Evolutionary conservation across 805 yeast genomes (phyloP).

Genomic region (Nakazawaea siamensis): DNA sequence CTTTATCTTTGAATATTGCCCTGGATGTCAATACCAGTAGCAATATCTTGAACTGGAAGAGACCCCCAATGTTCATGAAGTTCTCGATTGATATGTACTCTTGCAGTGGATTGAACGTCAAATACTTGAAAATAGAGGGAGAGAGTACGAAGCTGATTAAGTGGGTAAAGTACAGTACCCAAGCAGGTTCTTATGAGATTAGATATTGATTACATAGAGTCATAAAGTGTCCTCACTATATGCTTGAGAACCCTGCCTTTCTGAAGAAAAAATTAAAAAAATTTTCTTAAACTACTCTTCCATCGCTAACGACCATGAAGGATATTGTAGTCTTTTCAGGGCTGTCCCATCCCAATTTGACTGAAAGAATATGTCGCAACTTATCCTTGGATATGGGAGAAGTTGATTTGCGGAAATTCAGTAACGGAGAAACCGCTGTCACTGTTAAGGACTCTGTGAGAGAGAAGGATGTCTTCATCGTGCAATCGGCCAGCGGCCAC

Average conservation of each 20-base stretch:
- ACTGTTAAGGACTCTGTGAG: conserved; percentile 83
- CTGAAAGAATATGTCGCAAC: conserved; percentile 66
- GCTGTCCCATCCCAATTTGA: conserved; percentile 75
- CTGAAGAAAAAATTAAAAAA: background rate
- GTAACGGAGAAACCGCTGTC: conserved; percentile 93
- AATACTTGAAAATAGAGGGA: conserved; percentile 60
- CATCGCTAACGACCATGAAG: conserved; percentile 38
- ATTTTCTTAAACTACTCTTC: background rate
- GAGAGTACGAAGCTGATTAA: conserved; percentile 50
- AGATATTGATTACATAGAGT: conserved; percentile 34
- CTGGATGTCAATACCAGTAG: conserved; percentile 37
- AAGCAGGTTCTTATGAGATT: conserved; percentile 75
- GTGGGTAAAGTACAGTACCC: conserved; percentile 78
- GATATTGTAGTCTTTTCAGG: conserved; percentile 89
- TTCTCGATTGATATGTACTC: conserved; percentile 71
- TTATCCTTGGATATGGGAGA: conserved; percentile 68
- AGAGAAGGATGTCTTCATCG: conserved; percentile 90
- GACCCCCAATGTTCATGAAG: conserved; percentile 67
- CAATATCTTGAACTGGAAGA: conserved; percentile 42
- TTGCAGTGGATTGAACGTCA: conserved; percentile 67
- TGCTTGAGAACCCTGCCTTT: background rate
- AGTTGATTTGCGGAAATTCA: conserved; percentile 55
- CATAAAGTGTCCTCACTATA: background rate
- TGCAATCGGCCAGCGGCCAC: conserved; percentile 81
- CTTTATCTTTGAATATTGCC: conserved; percentile 39